Evolutionary conservation across 208 protist genomes (phyloP).

Genomic region (Trypanosoma theileri): DNA sequence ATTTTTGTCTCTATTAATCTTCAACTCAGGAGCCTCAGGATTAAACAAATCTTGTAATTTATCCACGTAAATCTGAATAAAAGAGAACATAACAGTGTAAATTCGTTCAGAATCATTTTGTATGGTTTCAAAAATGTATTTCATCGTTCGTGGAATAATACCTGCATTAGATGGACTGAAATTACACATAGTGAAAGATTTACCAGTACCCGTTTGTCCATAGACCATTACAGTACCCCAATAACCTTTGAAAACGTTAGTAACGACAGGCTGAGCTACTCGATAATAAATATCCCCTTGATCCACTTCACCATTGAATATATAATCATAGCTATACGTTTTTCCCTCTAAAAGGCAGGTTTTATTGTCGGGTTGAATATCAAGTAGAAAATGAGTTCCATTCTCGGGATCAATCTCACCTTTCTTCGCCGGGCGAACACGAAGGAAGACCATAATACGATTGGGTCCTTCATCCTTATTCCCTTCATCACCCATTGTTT

Average conservation of each 20-base stretch:
- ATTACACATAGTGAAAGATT: conserved; percentile 91
- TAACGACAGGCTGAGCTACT: conserved; percentile 71
- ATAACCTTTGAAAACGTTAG: conserved; percentile 87
- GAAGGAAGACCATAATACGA: conserved; percentile 40
- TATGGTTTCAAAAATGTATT: conserved; percentile 68
- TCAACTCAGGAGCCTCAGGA: conserved; percentile 65
- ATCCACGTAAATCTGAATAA: conserved; percentile 89
- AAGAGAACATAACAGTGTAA: conserved; percentile 65
- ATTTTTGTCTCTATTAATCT: conserved; percentile 60
- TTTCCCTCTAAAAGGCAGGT: conserved; percentile 28
- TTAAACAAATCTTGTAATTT: conserved; percentile 78
- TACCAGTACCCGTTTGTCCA: conserved; percentile 90
- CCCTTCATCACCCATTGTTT: conserved; percentile 24
- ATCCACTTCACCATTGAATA: conserved; percentile 62
- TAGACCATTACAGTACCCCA: conserved; percentile 89
- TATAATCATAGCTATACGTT: conserved; percentile 79
- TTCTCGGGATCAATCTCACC: conserved; percentile 30
- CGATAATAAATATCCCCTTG: conserved; percentile 74
- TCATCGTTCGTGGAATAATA: conserved; percentile 82
- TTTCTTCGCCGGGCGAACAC: conserved; percentile 33
- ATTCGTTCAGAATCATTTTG: conserved; percentile 23
- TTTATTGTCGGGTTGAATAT: conserved; percentile 40
- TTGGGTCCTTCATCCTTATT: conserved; percentile 32
- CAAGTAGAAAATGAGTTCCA: conserved; percentile 26
- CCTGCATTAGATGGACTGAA: conserved; percentile 63